Evolutionary conservation across 192 early-diverging fungal species (phyloP), one percentile per base, ranked within the genome.

Genomic region (Backusella macrospora): DNA sequence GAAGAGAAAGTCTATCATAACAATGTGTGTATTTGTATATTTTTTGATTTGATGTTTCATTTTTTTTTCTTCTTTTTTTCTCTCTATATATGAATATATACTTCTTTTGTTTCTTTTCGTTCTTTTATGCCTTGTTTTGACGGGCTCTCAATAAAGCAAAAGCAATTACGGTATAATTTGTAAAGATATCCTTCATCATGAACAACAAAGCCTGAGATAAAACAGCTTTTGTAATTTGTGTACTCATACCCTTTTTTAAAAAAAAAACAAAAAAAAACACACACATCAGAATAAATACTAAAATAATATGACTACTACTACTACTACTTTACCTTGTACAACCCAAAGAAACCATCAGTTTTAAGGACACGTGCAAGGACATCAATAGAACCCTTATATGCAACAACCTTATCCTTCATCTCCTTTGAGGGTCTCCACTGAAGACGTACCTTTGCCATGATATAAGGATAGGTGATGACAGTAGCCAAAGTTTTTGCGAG

Each of bases 171-270:
- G 92, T 93, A 74, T 91, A 93, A 40, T 81, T 79, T 18, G 90
- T 90, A 70, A 97, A 88, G 77, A 96, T 90, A 78, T 99, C 98
- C 80, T 97, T 98, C 83, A 93, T 90, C 83, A 96, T 93, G 77
- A 99, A 97, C 65, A 99, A 82, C 71, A 99, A 86, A 15, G 98
- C 96, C 80, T 99, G 98, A 8, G 95, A 95, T 68, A 99, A 84
- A n/a, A 99, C 98, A n/a, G 96, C 98, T 86, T 99, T 99, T 76
- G 91, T 86, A 72, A 99, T 97, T 85, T 99, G 98, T 8, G 96
- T 88, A 83, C 92, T 89, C 94, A 99, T 96, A 40, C 98, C 98
- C 91, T 95, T 21, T 55, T 55, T 55, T 23, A 21, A 10, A 55
- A 55, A 23, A 55, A 21, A 55, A 52, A 18, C 18, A 55, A 55